Evolutionary conservation across 352 stramenopile species (phyloP), one percentile per base, ranked within the genome.

Genomic region (Phytopythium delawarense): DNA sequence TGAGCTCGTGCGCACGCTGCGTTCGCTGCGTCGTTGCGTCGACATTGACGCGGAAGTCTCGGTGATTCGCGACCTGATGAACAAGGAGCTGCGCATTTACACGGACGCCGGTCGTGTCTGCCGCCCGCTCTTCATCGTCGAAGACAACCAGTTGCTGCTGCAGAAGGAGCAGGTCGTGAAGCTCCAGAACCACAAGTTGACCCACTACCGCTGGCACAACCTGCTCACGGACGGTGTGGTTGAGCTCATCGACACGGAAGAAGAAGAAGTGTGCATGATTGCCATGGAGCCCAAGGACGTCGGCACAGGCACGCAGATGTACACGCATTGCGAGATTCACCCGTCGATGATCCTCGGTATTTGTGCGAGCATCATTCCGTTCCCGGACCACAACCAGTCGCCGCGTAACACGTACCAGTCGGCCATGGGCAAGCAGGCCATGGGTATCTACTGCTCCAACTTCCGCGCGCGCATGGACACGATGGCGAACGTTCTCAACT

Each of bases 201-300:
- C 84, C 39, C 87, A 94, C 67, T 95, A 93, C 70, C 64, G 87
- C 63, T 95, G 87, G 87, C 84, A 94, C 67, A 94, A 94, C 56
- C 51, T 96, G 57, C 72, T 96, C 9, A 96, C 96, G 62, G 88
- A 99, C 64, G 96, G 97, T 65, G 86, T 99, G 2, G 92, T 99
- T 21, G 98, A 99, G 77, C 97, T 98, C 53, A 96, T 99, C 62
- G 97, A 99, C 70, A 99, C 96, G 20, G 96, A 99, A 81, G 98
- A 99, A 86, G 98, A 99, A 72, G 97, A 99, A 84, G 98, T 98
- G 25, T 98, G 95, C 56, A 99, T 99, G 97, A 99, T 99, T 78
- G 98, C 98, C 13, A 99, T 99, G 97, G 96, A 99, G 64, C 93
- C 95, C 0, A 98, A 98, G 72, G 88, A 97, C 50, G 76, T 98